Conservation (phyloP, 2,329 filamentous ascomycete genomes). For the Didymella segeticola region DNA sequence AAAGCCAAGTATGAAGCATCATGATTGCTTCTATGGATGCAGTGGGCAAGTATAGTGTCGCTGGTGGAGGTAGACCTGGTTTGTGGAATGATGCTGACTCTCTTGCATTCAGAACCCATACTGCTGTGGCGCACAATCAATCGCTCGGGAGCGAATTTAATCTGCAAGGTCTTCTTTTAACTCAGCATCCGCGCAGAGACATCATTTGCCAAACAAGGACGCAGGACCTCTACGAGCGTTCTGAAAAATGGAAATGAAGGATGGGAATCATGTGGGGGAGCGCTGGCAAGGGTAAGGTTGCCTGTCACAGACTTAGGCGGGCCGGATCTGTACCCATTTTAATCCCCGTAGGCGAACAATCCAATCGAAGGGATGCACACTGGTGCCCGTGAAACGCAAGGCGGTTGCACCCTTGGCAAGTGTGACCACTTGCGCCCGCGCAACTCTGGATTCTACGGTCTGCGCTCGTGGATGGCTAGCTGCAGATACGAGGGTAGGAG, state of each 20-base stretch:
- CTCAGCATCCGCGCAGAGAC: background rate
- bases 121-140: background rate
- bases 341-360: conserved; percentile 13
- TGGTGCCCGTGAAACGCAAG: conserved; percentile 28
- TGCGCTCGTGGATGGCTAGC: conserved; percentile 19
- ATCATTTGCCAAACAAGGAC: background rate
- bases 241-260: conserved; percentile 11
- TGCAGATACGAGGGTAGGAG: conserved; percentile 12
- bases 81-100: background rate
- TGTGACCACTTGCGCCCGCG: conserved; percentile 26
- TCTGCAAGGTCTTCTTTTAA: background rate
- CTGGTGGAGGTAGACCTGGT: background rate
- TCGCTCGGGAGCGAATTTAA: background rate
- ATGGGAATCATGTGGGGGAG: conserved; percentile 17
- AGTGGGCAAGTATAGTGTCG: background rate
- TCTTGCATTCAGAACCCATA: background rate
- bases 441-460: conserved; percentile 16
- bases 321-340: conserved; percentile 22
- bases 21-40: background rate
- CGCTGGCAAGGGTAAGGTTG: conserved; percentile 17
- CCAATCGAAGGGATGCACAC: conserved; percentile 28
- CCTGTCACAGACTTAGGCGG: conserved; percentile 20
- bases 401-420: conserved; percentile 24
- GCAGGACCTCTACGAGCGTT: background rate
- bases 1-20: background rate